Conservation (phyloP, 2,329 filamentous ascomycete genomes). For the Grosmannia clavigera region DNA sequence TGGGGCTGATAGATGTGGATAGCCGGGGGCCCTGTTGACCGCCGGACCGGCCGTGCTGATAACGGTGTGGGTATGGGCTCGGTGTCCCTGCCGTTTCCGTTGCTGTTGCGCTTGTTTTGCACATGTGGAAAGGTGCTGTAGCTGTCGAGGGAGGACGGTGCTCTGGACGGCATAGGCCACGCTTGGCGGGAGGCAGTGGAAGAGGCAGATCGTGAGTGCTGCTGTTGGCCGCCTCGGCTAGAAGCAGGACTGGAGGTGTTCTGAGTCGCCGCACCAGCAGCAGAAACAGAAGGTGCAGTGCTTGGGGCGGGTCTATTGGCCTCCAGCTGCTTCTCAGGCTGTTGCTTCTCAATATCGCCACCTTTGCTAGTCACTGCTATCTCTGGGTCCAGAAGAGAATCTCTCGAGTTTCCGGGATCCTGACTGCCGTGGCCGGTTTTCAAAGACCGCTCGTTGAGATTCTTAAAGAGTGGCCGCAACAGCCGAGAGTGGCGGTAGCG, state of each 20-base stretch:
- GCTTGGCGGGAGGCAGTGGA: background rate
- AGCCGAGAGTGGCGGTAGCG: conserved; percentile 4
- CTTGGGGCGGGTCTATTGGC: background rate
- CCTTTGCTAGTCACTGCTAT: background rate
- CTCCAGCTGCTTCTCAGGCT: background rate
- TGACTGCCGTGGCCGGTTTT: background rate
- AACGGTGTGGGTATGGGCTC: background rate
- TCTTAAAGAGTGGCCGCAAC: background rate
- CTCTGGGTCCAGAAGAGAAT: background rate
- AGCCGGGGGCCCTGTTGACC: background rate
- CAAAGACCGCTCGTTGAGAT: background rate
- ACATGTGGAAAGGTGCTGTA: conserved; percentile 7
- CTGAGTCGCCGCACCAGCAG: background rate
- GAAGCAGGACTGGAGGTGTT: background rate
- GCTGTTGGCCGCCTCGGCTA: background rate
- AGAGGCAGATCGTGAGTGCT: background rate
- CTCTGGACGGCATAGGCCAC: background rate
- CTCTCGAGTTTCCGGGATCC: background rate
- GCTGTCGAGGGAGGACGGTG: conserved; percentile 1
- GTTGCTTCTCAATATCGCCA: background rate
- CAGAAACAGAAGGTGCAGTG: background rate
- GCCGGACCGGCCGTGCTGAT: background rate
- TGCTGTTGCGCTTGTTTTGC: background rate
- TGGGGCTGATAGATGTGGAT: background rate
- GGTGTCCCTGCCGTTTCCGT: background rate